Evolutionary conservation across 371 early-diverging fungal species (phyloP).

Genomic region (Mortierella sp.): DNA sequence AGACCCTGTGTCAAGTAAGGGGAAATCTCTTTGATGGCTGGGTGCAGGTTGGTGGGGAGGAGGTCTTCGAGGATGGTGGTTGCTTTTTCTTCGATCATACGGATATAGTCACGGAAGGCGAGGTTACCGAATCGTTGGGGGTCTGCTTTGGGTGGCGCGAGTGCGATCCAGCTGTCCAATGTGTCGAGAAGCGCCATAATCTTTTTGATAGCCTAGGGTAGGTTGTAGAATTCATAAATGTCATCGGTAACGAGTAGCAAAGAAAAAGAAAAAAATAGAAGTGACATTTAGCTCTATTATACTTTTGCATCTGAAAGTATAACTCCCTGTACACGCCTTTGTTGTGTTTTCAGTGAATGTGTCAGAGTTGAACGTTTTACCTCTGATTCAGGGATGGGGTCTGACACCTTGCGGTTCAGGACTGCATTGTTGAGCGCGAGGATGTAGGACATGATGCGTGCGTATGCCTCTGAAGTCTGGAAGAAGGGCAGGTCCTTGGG

Average conservation of each 20-base stretch:
- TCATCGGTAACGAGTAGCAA: background rate
- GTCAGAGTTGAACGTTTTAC: constrained; percentile 37
- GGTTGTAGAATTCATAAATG: too few species aligned
- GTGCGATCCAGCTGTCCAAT: constrained; percentile 80
- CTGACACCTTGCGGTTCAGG: constrained; percentile 69
- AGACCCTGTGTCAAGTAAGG: constrained; percentile 89
- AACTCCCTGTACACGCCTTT: background rate
- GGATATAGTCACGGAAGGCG: constrained; percentile 79
- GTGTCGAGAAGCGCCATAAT: constrained; percentile 74
- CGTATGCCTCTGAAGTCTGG: constrained; percentile 73
- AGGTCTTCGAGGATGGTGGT: constrained; percentile 51
- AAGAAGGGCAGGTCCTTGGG: constrained; percentile 47
- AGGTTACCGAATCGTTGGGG: constrained; percentile 87
- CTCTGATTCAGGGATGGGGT: constrained; percentile 67
- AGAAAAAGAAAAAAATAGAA: background rate
- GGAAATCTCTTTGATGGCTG: constrained; percentile 77
- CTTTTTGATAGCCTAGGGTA: constrained; percentile 63
- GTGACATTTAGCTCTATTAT: background rate
- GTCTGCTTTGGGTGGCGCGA: constrained; percentile 80
- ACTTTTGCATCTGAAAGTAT: background rate
- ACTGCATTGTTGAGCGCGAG: constrained; percentile 79
- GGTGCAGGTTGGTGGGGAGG: constrained; percentile 61
- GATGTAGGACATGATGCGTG: constrained; percentile 81
- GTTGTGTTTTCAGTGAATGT: background rate
- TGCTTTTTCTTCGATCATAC: constrained; percentile 64